A percentile compares a stretch with the other conserved stretches of the same genome.
These are phyloP conservation scores for Taphrina populina DNA, from an alignment of 1,139 yeast species.

Conservation along the genomic window DNA sequence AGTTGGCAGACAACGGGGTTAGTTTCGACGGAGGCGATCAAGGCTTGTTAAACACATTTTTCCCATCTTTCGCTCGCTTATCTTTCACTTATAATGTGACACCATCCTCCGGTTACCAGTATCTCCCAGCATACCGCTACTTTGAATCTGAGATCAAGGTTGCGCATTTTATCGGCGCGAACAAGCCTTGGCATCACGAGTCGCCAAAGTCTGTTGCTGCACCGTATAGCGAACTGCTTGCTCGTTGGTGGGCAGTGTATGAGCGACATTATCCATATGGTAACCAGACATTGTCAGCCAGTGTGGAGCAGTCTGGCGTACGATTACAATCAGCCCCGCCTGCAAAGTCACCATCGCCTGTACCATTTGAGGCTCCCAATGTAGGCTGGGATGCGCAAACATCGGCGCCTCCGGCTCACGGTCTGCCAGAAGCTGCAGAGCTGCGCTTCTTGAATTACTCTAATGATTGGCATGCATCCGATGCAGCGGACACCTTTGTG, in stretches of 20 bases:
- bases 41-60: conserved; percentile 81
- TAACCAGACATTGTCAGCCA: conserved; percentile 38
- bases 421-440: conserved; percentile 48
- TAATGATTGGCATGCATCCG: conserved; percentile 43
- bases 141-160: conserved; percentile 59
- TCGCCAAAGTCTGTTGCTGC: conserved; percentile 14
- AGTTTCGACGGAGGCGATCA: conserved; percentile 93
- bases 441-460: conserved; percentile 41
- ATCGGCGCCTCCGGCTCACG: conserved; percentile 48
- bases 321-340: neutral
- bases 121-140: conserved; percentile 71
- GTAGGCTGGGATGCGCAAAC: conserved; percentile 50
- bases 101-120: conserved; percentile 73
- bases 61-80: conserved; percentile 62
- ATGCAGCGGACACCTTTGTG: conserved; percentile 35
- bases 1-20: conserved; percentile 48
- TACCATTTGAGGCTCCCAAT: conserved; percentile 31
- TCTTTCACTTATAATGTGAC: conserved; percentile 88
- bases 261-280: conserved; percentile 40
- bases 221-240: conserved; percentile 39
- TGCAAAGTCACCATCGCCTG: neutral
- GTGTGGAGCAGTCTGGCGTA: neutral
- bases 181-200: conserved; percentile 69
- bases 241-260: conserved; percentile 39
- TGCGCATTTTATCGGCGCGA: conserved; percentile 77